Base-by-base conservation (phyloP, 202 grass and related monocot species). In the Carex arenaria region DNA sequence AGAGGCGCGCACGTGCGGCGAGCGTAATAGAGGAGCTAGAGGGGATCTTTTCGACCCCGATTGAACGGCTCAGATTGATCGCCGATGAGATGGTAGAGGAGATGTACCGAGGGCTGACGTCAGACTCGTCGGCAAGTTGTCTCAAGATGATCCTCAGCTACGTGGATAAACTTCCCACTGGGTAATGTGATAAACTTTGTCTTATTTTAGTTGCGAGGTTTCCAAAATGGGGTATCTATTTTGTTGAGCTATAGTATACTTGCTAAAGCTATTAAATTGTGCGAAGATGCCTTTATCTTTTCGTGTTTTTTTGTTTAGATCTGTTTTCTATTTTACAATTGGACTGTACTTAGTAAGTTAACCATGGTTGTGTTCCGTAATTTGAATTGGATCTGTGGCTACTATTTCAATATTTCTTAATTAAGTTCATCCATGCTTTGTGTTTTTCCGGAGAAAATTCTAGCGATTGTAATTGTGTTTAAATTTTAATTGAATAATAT, bases 101-200 rank as follows among this genome's bases (percentile, higher is more conserved):
- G 91, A 98, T 98, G 93, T 82, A 92, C 72, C 90, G 88, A 30
- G 91, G 96, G 5, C 91, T 98, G 14, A 84, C 89, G 77, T 90
- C 88, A 28, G 96, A 95, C 57, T 82, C 68, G 2, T 88, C 92
- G 17, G 87, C 84, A 0, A 89, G 88, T 54, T 51, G 15, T 28
- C 63, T 98, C 70, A 93, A 98, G 96, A 98, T 98, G 95, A 84
- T 98, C 87, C 89, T 98, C 26, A 95, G 95, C 89, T 95, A 92
- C 78, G 93, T 98, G 10, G 95, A 98, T 84, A 95, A 95, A 73
- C 89, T 98, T 23, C 95, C 95, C 63, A 98, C 91, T 12, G 95
- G 95, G 95, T 98, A 98, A 81, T 72, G 23, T 18, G 17, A n/a
- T 49, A 54, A 61, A 60, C 4, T 20, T 26, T 60, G 64, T 72